A percentile compares a stretch with the other conserved stretches of the same genome.
These are phyloP conservation scores for Steccherinum ochraceum DNA, from an alignment of 768 basidiomycete species.

Conservation along the genomic window DNA sequence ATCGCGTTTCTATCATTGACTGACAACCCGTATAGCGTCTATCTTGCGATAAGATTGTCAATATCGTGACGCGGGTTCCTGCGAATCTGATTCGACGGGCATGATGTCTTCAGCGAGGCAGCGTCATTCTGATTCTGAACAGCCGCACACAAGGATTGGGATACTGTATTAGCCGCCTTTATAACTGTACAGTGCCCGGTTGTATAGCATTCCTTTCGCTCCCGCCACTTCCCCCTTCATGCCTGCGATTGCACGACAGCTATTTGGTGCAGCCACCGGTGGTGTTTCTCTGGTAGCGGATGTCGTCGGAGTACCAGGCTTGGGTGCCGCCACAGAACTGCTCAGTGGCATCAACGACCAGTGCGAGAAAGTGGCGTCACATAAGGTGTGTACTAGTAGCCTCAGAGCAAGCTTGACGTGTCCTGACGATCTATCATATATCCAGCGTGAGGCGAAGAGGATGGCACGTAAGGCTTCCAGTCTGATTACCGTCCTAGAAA, in stretches of 20 bases:
- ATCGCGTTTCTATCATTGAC: no score
- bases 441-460: background rate
- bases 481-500: background rate
- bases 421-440: background rate
- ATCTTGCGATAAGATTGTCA: no score
- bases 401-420: background rate
- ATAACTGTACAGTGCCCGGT: no score
- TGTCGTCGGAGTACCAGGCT: background rate
- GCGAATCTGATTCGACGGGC: no score
- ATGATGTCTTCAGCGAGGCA: background rate
- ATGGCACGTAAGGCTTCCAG: background rate
- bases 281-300: background rate
- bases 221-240: background rate
- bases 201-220: no score
- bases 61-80: no score
- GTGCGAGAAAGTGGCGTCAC: constrained; percentile 1
- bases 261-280: background rate
- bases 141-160: background rate
- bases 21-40: no score
- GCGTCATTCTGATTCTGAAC: background rate
- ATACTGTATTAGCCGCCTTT: background rate
- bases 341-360: constrained; percentile 2
- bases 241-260: background rate
- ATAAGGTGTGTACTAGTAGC: constrained; percentile 1
- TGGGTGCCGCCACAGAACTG: background rate